Evolutionary conservation across 768 basidiomycete species (phyloP).

Genomic region (Chalciporus sphaerocephalus): DNA sequence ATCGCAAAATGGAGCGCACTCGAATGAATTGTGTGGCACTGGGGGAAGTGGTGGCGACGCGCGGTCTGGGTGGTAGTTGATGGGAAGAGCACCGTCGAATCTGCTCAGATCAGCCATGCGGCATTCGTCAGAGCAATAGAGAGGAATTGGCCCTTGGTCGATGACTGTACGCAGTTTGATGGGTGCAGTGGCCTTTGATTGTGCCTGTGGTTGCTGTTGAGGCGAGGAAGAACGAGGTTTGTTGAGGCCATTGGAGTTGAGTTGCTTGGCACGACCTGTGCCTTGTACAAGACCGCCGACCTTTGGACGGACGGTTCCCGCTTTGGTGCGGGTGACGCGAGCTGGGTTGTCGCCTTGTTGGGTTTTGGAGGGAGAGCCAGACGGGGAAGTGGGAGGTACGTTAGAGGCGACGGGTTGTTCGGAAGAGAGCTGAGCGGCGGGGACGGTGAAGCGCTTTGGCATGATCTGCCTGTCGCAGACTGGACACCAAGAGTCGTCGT

Average conservation of each 20-base stretch:
- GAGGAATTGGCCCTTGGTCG: constrained; percentile 73
- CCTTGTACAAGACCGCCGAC: constrained; percentile 59
- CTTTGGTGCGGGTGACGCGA: constrained; percentile 34
- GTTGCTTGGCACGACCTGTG: constrained; percentile 59
- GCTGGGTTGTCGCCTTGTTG: constrained; percentile 21
- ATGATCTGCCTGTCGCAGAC: constrained; percentile 72
- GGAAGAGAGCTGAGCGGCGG: constrained; percentile 30
- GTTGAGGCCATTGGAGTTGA: constrained; percentile 16
- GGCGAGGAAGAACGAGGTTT: constrained; percentile 14
- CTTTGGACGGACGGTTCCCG: constrained; percentile 34
- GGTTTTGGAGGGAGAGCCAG: constrained; percentile 31
- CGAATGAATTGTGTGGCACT: constrained; percentile 38
- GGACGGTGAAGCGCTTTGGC: constrained; percentile 66
- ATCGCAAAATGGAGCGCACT: constrained; percentile 22
- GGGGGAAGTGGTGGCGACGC: constrained; percentile 39
- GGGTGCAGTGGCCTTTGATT: constrained; percentile 29
- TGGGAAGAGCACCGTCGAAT: constrained; percentile 37
- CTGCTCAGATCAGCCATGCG: constrained; percentile 52
- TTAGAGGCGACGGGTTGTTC: constrained; percentile 18
- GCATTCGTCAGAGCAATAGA: constrained; percentile 83
- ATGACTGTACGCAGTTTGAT: constrained; percentile 62
- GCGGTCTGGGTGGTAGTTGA: constrained; percentile 46
- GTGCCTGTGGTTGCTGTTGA: constrained; percentile 19
- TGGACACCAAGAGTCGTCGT: constrained; percentile 79
- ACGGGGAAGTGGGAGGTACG: constrained; percentile 37